Conservation (phyloP, 1,284 basidiomycete genomes). For the Ceratobasidium sp. region DNA sequence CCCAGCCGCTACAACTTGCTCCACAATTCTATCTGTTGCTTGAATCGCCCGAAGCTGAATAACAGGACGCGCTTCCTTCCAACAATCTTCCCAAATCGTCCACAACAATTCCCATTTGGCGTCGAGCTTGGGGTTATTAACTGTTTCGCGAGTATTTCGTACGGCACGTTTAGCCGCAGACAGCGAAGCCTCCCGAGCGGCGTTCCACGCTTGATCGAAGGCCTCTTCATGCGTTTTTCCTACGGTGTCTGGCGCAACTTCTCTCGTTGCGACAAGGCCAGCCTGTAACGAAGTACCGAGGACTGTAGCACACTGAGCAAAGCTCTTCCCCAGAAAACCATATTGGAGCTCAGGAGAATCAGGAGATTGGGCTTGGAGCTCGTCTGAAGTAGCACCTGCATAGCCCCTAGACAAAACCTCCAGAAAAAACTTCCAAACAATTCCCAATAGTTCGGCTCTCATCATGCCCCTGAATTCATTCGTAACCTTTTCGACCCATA, state of each 20-base stretch:
- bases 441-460: not conserved
- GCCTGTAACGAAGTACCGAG: not conserved
- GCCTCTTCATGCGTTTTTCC: not conserved
- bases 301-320: not conserved
- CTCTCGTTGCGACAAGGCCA: not conserved
- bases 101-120: constrained; percentile 17
- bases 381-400: not conserved
- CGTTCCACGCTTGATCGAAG: constrained; percentile 18
- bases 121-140: not conserved
- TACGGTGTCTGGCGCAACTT: not conserved
- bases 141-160: not conserved
- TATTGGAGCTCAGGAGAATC: constrained; percentile 7
- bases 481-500: not conserved
- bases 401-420: not conserved
- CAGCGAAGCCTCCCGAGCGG: not conserved
- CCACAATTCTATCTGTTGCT: not conserved
- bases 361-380: not conserved
- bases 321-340: constrained; percentile 6
- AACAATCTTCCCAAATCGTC: constrained; percentile 16
- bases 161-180: not conserved
- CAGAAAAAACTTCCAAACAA: constrained; percentile 3
- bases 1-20: not conserved
- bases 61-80: not conserved
- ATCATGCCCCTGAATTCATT: not conserved
- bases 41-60: not conserved